Evolutionary conservation across 2,329 filamentous ascomycete species (phyloP).

Genomic region (Microthyrium microscopicum): DNA sequence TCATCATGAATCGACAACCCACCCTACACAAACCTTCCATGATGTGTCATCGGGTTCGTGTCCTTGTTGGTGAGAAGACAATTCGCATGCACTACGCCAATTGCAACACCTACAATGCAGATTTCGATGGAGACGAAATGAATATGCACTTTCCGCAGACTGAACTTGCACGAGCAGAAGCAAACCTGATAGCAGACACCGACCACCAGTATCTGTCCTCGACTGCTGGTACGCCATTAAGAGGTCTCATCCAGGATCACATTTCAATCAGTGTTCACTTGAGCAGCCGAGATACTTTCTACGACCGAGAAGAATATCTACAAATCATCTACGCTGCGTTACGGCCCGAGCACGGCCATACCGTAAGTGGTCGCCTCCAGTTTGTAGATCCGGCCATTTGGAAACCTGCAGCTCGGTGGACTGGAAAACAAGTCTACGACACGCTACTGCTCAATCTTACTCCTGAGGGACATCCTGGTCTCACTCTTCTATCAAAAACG

Average conservation of each 20-base stretch:
- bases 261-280: conserved; percentile 86
- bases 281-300: conserved; percentile 82
- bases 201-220: conserved; percentile 94
- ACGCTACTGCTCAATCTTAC: conserved; percentile 87
- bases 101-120: conserved; percentile 97
- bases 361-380: conserved; percentile 64
- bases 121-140: conserved; percentile 99
- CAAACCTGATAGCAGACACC: conserved; percentile 82
- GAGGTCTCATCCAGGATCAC: conserved; percentile 96
- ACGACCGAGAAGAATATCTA: conserved; percentile 74
- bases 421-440: conserved; percentile 88
- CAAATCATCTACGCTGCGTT: conserved; percentile 85
- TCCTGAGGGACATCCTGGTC: conserved; percentile 55
- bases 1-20: conserved; percentile 96
- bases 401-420: conserved; percentile 74
- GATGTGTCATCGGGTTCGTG: conserved; percentile 90
- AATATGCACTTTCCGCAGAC: conserved; percentile 99
- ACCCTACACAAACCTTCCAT: conserved; percentile 98
- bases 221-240: conserved; percentile 80
- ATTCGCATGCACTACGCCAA: conserved; percentile 99
- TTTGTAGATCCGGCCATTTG: conserved; percentile 66
- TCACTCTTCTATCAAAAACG: conserved; percentile 66
- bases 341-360: conserved; percentile 79
- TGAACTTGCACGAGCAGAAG: conserved; percentile 83
- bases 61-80: conserved; percentile 86